phyloP scores from a whole-genome alignment of 2,329 filamentous ascomycete species.

The Fusarium continuum region DNA sequence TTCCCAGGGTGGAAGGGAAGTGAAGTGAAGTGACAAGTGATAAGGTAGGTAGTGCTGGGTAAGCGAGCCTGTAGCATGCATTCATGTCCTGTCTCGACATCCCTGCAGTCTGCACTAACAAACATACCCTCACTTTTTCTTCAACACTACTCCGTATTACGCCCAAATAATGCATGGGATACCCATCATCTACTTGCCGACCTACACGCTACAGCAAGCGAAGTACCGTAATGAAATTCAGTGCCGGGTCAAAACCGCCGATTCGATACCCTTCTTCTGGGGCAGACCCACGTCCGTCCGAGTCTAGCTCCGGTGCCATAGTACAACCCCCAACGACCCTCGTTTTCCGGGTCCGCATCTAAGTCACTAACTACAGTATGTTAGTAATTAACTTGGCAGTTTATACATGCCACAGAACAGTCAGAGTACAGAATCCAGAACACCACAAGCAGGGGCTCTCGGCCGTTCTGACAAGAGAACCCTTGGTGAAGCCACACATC shows the following conservation, averaged over 20 bases:
- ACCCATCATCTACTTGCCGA: conserved; percentile 15
- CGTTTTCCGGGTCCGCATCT: conserved; percentile 4
- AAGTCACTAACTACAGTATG: too few relatives aligned
- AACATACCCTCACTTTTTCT: neutral
- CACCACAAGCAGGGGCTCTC: neutral
- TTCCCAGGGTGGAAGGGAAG: conserved; percentile 10
- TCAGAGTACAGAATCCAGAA: neutral
- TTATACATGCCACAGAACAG: too few relatives aligned
- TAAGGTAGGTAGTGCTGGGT: conserved; percentile 5
- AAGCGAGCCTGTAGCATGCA: conserved; percentile 19
- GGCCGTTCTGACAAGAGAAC: conserved; percentile 1
- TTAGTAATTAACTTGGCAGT: too few relatives aligned
- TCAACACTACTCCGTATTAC: conserved; percentile 10
- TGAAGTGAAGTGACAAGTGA: conserved; percentile 31
- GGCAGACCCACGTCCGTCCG: conserved; percentile 26
- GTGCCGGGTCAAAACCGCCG: conserved; percentile 29
- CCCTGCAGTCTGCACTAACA: conserved; percentile 12
- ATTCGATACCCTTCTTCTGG: conserved; percentile 37
- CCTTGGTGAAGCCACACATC: conserved; percentile 11
- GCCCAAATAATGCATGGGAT: conserved; percentile 3
- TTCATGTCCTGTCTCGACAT: conserved; percentile 10
- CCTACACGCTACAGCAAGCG: neutral
- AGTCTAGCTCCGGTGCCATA: conserved; percentile 16
- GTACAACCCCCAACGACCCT: conserved; percentile 1
- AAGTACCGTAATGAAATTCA: neutral